Percentiles rank a stretch among this genome's conserved stretches.
These are phyloP conservation scores for Huntiella bhutanensis DNA, from an alignment of 2,329 filamentous ascomycete genomes.

Conservation along the genomic window DNA sequence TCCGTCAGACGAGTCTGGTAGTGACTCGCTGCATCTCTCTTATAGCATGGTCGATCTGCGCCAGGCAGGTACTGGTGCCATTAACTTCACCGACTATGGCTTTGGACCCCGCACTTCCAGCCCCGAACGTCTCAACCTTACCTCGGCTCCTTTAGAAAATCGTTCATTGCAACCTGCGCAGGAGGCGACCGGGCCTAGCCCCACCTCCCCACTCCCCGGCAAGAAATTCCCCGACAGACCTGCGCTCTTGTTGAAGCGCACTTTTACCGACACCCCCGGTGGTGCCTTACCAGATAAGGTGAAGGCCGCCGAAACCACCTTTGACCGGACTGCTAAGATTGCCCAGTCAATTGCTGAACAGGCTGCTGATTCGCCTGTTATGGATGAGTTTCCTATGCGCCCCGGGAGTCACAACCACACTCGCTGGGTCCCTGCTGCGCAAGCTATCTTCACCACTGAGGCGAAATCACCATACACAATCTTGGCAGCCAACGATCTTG, in stretches of 20 bases:
- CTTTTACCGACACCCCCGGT: conserved; percentile 7
- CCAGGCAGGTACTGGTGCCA: background rate
- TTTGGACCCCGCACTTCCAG: conserved; percentile 9
- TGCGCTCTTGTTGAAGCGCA: conserved; percentile 4
- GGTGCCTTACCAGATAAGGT: conserved; percentile 2
- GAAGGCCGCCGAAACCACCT: conserved; percentile 1
- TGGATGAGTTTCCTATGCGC: conserved; percentile 4
- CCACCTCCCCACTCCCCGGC: background rate
- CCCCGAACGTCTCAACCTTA: conserved; percentile 3
- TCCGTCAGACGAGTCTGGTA: conserved; percentile 68
- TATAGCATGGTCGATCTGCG: conserved; percentile 17
- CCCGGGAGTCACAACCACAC: conserved; percentile 74
- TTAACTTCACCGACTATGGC: conserved; percentile 2
- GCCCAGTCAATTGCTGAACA: background rate
- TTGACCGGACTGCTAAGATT: background rate
- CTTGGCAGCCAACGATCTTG: conserved; percentile 84
- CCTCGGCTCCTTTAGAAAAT: background rate
- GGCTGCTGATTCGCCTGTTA: conserved; percentile 4
- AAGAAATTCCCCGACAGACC: background rate
- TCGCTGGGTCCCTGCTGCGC: conserved; percentile 74
- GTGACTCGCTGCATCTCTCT: conserved; percentile 91
- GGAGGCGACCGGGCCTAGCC: conserved; percentile 3
- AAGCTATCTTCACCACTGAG: conserved; percentile 97
- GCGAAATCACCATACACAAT: conserved; percentile 85
- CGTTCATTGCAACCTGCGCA: conserved; percentile 5